Evolutionary conservation across 2,329 filamentous ascomycete species (phyloP).

Genomic region (Talaromyces verruculosus): DNA sequence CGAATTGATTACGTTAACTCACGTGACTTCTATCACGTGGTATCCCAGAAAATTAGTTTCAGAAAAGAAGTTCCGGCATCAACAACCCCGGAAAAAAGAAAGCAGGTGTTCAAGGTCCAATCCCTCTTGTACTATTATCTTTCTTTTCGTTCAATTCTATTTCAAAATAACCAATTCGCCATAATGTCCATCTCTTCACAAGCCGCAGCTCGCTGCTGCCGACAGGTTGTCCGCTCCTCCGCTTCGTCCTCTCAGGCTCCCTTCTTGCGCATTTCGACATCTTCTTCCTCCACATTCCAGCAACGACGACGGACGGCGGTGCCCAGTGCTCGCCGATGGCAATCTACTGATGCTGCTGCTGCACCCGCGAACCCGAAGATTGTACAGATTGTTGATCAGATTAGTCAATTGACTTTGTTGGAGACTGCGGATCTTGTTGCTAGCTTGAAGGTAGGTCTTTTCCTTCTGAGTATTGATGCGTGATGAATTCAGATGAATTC

Average conservation of each 20-base stretch:
- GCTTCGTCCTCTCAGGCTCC: constrained; percentile 32
- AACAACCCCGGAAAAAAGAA: constrained; percentile 13
- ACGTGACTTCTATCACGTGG: constrained; percentile 17
- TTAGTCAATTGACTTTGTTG: constrained; percentile 94
- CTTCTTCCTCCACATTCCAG: constrained; percentile 42
- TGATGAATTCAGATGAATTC: no score
- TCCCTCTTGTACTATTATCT: not conserved
- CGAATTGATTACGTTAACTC: not conserved
- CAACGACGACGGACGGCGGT: constrained; percentile 31
- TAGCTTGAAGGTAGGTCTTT: constrained; percentile 76
- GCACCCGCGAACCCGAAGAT: constrained; percentile 82
- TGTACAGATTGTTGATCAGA: constrained; percentile 91
- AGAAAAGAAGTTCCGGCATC: constrained; percentile 16
- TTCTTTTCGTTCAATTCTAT: constrained; percentile 9
- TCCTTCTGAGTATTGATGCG: not conserved
- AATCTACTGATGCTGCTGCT: constrained; percentile 70
- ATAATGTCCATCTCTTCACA: constrained; percentile 45
- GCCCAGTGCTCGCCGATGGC: constrained; percentile 68
- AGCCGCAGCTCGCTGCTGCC: constrained; percentile 44
- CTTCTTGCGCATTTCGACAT: constrained; percentile 39
- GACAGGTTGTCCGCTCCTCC: constrained; percentile 44
- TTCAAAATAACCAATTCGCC: constrained; percentile 2
- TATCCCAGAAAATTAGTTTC: constrained; percentile 23
- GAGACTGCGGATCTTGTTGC: constrained; percentile 97
- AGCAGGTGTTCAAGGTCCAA: not conserved